Conservation (phyloP, 2,329 filamentous ascomycete species). For the Neonectria magnoliae region DNA sequence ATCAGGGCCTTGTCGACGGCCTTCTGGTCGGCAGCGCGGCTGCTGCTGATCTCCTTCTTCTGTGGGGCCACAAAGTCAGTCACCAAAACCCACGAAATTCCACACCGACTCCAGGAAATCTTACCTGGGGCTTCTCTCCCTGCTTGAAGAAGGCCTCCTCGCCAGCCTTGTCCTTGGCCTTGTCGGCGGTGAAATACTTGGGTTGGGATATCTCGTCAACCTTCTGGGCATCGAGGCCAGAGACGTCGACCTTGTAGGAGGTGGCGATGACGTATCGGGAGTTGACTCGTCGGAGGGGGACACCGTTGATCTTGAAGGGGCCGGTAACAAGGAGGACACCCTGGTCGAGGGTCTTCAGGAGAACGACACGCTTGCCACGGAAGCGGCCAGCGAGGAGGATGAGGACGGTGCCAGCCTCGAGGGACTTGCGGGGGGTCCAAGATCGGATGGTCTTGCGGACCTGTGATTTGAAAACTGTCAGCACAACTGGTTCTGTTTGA, state of each 20-base stretch:
- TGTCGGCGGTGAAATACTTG: conserved; percentile 98
- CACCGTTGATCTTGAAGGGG: conserved; percentile 99
- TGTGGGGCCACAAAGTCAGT: conserved; percentile 56
- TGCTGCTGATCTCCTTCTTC: conserved; percentile 97
- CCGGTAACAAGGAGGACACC: conserved; percentile 99
- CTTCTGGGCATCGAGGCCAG: conserved; percentile 90
- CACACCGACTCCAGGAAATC: conserved; percentile 7
- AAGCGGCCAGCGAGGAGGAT: conserved; percentile 99
- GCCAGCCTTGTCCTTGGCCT: conserved; percentile 91
- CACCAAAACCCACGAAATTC: conserved; percentile 8
- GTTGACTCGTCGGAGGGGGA: conserved; percentile 94
- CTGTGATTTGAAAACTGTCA: conserved; percentile 62
- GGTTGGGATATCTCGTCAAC: conserved; percentile 77
- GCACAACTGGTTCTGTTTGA: conserved; percentile 29
- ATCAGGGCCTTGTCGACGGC: conserved; percentile 96
- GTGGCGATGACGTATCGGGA: conserved; percentile 94
- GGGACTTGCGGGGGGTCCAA: conserved; percentile 86
- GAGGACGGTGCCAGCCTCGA: conserved; percentile 94
- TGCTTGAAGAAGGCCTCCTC: conserved; percentile 99
- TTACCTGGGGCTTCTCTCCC: conserved; percentile 96
- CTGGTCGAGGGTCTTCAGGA: conserved; percentile 97
- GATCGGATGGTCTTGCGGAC: conserved; percentile 93
- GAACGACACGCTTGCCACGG: conserved; percentile 99
- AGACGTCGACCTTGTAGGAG: conserved; percentile 84
- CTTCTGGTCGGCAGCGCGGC: conserved; percentile 97